These are phyloP conservation scores for Thalassiosira mediterranea DNA, from an alignment of 352 stramenopile genomes.

Conservation along the genomic window DNA sequence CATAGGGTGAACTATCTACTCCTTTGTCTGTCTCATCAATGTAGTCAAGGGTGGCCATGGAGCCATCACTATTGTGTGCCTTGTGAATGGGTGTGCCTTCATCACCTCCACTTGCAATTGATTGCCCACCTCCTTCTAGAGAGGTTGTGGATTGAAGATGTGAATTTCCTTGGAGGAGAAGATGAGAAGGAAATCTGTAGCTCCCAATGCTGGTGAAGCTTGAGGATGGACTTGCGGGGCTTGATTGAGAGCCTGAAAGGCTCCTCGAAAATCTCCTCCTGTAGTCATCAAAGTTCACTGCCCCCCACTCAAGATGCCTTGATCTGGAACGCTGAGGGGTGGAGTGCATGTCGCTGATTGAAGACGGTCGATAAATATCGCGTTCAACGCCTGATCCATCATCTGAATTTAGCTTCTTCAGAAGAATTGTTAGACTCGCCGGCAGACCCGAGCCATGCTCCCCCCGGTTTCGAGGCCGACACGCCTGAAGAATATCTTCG, in stretches of 20 bases:
- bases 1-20: not conserved
- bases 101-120: conserved; percentile 32
- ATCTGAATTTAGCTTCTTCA: too few species aligned
- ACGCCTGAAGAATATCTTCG: conserved; percentile 83
- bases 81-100: conserved; percentile 16
- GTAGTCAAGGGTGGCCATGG: conserved; percentile 19
- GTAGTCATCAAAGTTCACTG: conserved; percentile 73
- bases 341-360: not conserved
- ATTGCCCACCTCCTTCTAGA: conserved; percentile 38
- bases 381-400: conserved; percentile 14
- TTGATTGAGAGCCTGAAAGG: conserved; percentile 37
- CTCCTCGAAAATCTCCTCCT: conserved; percentile 19
- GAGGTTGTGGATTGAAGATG: conserved; percentile 56
- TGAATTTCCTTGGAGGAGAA: conserved; percentile 12
- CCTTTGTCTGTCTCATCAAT: conserved; percentile 13
- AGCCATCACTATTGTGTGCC: conserved; percentile 18
- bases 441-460: conserved; percentile 55
- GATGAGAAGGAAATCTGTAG: conserved; percentile 27
- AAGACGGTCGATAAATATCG: not conserved
- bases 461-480: conserved; percentile 63
- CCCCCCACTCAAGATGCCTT: conserved; percentile 69
- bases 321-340: conserved; percentile 18
- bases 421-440: conserved; percentile 29
- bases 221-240: conserved; percentile 35
- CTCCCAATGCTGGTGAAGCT: conserved; percentile 58